These are phyloP conservation scores for Mycena capillaripes DNA, from an alignment of 768 basidiomycete species.

Conservation along the genomic window DNA sequence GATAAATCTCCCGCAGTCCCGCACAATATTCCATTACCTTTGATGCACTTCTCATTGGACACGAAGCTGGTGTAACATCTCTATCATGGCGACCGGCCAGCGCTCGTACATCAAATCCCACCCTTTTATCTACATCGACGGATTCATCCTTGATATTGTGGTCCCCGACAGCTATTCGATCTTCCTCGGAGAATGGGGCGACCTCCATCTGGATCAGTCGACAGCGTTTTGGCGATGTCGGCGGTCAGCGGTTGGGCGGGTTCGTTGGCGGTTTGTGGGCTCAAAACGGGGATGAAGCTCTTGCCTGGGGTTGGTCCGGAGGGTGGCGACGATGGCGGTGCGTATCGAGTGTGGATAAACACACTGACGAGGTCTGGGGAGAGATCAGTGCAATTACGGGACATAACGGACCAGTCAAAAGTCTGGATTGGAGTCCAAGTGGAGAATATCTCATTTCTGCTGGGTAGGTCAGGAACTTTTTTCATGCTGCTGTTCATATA, in stretches of 20 bases:
- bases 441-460: conserved; percentile 91
- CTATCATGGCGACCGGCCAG: conserved; percentile 82
- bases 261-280: conserved; percentile 95
- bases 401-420: conserved; percentile 84
- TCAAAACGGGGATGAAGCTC: conserved; percentile 67
- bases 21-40: conserved; percentile 85
- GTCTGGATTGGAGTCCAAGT: conserved; percentile 87
- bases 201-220: conserved; percentile 90
- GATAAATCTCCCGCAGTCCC: conserved; percentile 39
- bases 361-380: conserved; percentile 69
- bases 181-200: conserved; percentile 50
- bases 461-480: conserved; percentile 64
- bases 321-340: conserved; percentile 92
- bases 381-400: conserved; percentile 89
- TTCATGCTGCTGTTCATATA: not conserved
- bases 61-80: conserved; percentile 93
- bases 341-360: conserved; percentile 34
- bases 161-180: conserved; percentile 76
- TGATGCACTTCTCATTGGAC: conserved; percentile 95
- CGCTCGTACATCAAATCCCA: conserved; percentile 49
- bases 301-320: conserved; percentile 96
- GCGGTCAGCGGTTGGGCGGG: conserved; percentile 91
- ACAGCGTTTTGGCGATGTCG: conserved; percentile 94
- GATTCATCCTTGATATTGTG: conserved; percentile 97
- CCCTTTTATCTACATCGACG: conserved; percentile 91